These are phyloP conservation scores for Fennellomyces sp. DNA, from an alignment of 371 early-diverging fungal species.

Conservation along the genomic window DNA sequence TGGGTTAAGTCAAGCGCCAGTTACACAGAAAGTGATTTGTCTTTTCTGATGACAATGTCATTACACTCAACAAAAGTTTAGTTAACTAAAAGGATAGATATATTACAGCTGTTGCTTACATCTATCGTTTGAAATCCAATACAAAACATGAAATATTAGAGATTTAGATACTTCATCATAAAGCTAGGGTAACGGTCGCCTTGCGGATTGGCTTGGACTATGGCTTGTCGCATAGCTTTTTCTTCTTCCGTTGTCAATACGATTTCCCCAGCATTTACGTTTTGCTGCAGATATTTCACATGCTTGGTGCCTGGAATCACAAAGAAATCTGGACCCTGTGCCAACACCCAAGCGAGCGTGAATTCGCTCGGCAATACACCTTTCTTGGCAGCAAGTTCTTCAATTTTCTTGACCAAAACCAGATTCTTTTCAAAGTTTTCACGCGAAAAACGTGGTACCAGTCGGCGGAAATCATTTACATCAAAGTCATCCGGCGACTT, in stretches of 20 bases:
- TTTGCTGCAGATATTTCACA: slow-evolving; percentile 57
- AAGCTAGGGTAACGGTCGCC: slow-evolving; percentile 4
- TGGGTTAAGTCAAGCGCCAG: too few species aligned
- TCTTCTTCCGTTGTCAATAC: slow-evolving; percentile 47
- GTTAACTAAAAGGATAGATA: too few species aligned
- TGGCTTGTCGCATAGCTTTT: slow-evolving; percentile 36
- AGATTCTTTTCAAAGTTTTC: slow-evolving; percentile 58
- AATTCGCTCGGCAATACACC: slow-evolving; percentile 45
- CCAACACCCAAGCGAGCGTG: slow-evolving; percentile 62
- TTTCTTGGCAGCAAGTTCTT: slow-evolving; percentile 46
- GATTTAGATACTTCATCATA: too few species aligned
- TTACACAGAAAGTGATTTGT: too few species aligned
- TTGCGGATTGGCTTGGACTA: slow-evolving; percentile 11
- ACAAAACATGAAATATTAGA: too few species aligned
- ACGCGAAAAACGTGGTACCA: slow-evolving; percentile 49
- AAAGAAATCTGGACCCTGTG: slow-evolving; percentile 43
- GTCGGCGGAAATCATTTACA: slow-evolving; percentile 42
- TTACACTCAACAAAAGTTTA: too few species aligned
- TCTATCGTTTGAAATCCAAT: too few species aligned
- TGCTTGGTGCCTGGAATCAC: slow-evolving; percentile 61
- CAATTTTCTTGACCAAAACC: slow-evolving; percentile 52
- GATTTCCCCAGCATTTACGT: slow-evolving; percentile 38
- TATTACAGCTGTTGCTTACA: too few species aligned
- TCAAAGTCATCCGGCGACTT: slow-evolving; percentile 51
- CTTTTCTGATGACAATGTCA: too few species aligned